A percentile compares a stretch with the other conserved stretches of the same genome.
These are phyloP conservation scores for Echinochloa phyllopogon DNA, from an alignment of 176 grass and related monocot species.

Conservation along the genomic window DNA sequence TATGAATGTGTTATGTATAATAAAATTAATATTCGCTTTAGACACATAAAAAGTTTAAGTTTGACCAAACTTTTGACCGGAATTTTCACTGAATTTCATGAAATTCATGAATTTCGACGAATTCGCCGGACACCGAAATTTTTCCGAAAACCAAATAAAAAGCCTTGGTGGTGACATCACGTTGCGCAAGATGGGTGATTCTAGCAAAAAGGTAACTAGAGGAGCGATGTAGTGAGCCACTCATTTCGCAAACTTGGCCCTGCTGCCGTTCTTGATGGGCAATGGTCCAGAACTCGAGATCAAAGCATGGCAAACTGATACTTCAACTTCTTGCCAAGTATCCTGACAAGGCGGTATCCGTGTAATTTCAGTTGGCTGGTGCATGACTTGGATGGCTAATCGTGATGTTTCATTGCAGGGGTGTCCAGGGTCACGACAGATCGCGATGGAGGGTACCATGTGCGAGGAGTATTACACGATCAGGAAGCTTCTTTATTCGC, in stretches of 20 bases:
- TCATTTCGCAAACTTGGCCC: not conserved
- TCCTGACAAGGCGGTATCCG: not conserved
- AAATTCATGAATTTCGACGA: too few relatives aligned
- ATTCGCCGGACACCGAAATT: too few relatives aligned
- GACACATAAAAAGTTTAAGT: too few relatives aligned
- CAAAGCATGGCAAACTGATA: not conserved
- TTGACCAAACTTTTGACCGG: too few relatives aligned
- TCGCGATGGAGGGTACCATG: constrained; percentile 81
- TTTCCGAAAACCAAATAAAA: too few relatives aligned
- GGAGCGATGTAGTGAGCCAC: not conserved
- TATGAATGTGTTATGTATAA: too few relatives aligned
- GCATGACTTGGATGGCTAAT: not conserved
- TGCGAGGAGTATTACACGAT: constrained; percentile 92
- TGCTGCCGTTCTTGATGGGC: not conserved
- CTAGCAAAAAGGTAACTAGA: constrained; percentile 75
- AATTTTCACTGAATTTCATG: too few relatives aligned
- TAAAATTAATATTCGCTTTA: too few relatives aligned
- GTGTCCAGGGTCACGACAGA: constrained; percentile 64
- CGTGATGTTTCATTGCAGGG: constrained; percentile 50
- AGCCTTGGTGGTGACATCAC: too few relatives aligned
- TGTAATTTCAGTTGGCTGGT: not conserved
- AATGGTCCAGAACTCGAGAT: not conserved
- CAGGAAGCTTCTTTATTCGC: constrained; percentile 79
- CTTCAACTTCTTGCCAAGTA: not conserved
- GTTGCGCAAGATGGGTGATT: constrained; percentile 73